Evolutionary conservation across 2,329 filamentous ascomycete genomes (phyloP).

Genomic region (Keithomyces neogunnii): DNA sequence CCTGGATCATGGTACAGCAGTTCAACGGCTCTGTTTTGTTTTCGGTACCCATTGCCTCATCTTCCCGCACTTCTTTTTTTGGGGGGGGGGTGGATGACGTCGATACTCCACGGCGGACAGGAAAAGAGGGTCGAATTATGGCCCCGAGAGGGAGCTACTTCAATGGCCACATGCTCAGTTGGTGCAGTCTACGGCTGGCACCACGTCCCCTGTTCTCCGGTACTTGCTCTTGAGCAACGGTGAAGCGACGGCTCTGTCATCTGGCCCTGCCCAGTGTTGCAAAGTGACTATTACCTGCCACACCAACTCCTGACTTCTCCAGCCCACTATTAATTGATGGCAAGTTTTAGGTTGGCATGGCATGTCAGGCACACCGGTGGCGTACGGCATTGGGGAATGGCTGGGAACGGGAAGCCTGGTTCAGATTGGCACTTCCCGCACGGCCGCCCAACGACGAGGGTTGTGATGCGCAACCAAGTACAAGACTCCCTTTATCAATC

Average conservation of each 20-base stretch:
- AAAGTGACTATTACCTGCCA: too few species aligned
- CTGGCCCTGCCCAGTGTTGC: too few species aligned
- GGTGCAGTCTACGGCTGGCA: background rate
- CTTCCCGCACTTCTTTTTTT: too few species aligned
- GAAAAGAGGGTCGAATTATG: background rate
- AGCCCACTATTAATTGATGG: too few species aligned
- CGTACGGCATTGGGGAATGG: background rate
- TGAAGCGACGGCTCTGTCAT: background rate
- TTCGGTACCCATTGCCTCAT: background rate
- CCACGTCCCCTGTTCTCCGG: too few species aligned
- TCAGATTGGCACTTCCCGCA: background rate
- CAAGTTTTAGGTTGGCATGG: too few species aligned
- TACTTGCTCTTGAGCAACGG: too few species aligned
- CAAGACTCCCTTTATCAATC: too few species aligned
- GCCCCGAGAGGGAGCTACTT: background rate
- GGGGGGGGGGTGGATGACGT: background rate
- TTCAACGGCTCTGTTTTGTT: background rate
- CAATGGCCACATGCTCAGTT: background rate
- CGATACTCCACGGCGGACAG: background rate
- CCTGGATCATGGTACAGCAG: background rate
- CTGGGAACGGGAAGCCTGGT: background rate
- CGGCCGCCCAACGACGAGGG: too few species aligned
- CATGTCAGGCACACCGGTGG: too few species aligned
- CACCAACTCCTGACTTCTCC: too few species aligned
- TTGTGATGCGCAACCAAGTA: too few species aligned